A percentile compares a stretch with the other conserved stretches of the same genome.
These are phyloP conservation scores for Ulvella scutata DNA, from an alignment of 139 green algal genomes.

Conservation along the genomic window DNA sequence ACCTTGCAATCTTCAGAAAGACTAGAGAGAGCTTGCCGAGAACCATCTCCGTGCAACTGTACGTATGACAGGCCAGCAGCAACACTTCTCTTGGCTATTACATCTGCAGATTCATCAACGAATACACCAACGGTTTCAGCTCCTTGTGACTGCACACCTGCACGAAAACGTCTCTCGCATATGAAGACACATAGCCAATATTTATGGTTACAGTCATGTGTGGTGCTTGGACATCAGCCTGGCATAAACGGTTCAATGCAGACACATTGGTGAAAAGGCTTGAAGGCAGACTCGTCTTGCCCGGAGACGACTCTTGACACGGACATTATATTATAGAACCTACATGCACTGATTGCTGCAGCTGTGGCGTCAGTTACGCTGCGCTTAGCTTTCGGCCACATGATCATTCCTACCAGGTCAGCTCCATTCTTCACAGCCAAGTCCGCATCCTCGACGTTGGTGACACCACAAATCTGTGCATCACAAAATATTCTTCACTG, in stretches of 20 bases:
- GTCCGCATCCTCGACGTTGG: conserved; percentile 37
- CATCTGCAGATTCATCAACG: conserved; percentile 60
- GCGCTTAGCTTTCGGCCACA: conserved; percentile 70
- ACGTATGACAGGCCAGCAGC: background rate
- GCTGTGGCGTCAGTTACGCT: conserved; percentile 34
- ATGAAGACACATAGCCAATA: no score
- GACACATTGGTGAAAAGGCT: no score
- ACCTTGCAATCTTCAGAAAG: conserved; percentile 21
- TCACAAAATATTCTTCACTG: no score
- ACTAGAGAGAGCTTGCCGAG: conserved; percentile 14
- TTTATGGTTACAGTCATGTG: no score
- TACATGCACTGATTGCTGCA: conserved; percentile 24
- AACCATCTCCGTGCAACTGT: conserved; percentile 50
- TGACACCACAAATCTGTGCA: conserved; percentile 75
- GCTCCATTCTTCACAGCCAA: conserved; percentile 34
- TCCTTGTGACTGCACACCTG: conserved; percentile 21
- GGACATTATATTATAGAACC: no score
- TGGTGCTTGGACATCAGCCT: no score
- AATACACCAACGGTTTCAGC: conserved; percentile 64
- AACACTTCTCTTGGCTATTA: conserved; percentile 22
- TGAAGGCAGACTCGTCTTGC: no score
- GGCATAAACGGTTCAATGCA: no score
- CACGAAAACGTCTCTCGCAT: no score
- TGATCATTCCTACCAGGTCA: conserved; percentile 63
- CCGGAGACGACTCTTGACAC: no score